Evolutionary conservation across 2,329 filamentous ascomycete genomes (phyloP).

Genomic region (Xylariales sp.): DNA sequence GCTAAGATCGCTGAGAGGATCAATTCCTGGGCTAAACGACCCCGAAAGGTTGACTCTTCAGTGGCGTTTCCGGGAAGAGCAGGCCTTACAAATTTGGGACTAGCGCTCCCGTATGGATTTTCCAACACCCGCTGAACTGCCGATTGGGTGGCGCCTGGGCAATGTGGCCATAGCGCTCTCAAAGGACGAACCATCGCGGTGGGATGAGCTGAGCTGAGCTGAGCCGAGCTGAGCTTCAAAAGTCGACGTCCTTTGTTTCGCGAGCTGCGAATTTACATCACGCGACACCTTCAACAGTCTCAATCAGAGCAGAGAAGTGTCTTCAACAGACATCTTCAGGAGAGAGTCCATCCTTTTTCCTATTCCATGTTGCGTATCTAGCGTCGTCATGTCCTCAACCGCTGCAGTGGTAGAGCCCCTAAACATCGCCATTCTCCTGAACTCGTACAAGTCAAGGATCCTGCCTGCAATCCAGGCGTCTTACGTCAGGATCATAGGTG

Average conservation of each 20-base stretch:
- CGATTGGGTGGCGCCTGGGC: not conserved
- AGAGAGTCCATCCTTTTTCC: no score
- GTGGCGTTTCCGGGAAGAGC: no score
- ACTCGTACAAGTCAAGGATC: conserved; percentile 32
- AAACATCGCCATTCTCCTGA: conserved; percentile 32
- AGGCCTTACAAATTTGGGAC: no score
- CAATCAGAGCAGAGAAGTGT: conserved; percentile 9
- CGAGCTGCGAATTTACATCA: not conserved
- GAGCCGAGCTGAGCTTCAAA: not conserved
- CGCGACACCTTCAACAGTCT: conserved; percentile 6
- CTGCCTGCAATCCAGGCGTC: conserved; percentile 30
- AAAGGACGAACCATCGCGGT: no score
- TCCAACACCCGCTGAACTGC: no score
- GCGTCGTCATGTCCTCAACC: not conserved
- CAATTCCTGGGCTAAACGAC: no score
- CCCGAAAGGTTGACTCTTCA: no score
- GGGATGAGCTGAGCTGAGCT: no score
- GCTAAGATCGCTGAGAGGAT: no score
- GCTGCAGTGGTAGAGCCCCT: conserved; percentile 11
- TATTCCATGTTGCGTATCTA: not conserved
- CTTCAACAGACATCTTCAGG: conserved; percentile 12
- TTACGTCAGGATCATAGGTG: conserved; percentile 28
- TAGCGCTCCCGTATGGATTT: no score
- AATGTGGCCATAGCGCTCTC: not conserved
- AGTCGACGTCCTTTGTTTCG: not conserved